Base-by-base conservation (phyloP, 2,329 filamentous ascomycete species). In the Phaeosphaeria sp. region DNA sequence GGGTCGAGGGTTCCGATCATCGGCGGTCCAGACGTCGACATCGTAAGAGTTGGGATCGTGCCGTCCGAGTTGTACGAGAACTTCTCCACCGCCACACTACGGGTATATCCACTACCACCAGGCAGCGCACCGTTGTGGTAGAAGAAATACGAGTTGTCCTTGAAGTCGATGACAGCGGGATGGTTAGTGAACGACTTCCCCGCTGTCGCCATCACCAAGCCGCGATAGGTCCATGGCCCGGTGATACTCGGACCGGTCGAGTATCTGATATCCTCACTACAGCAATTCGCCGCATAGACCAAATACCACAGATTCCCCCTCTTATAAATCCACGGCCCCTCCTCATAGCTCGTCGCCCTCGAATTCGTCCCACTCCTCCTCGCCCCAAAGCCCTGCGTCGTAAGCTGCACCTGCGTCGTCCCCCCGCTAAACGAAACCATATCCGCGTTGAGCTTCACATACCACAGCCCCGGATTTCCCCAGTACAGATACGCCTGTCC, bases 401-500 rank as follows among this genome's bases (percentile, higher is more conserved):
- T 61, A 33, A 64, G 56, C 22, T 43, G 20, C 20, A 64, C 61
- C 18, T 59, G 48, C 20, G 50, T 49, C 20, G 57, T 43, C 20
- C 59, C 17, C 33, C 63, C 60, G 36, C 53, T 55, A 46, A 59
- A 57, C 5, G 55, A 61, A 21, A 63, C 59, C 63, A 65, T 65
- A 39, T 65, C 60, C 15, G 42, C 13, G 50, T 63, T 63, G 20
- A 65, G 40, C 42, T 59, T 61, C 13, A 55, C 60, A 49, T 65
- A 61, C 47, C 53, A 61, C 17, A 65, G 55, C 24, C 55, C 46
- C 3, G 62, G 62, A 36, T 65, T 65, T 11, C 60, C 62, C 60
- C 59, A 65, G 55, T 60, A 65, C 4, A 65, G 45, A 24, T 65
- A 65, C 18, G 62, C 62, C 49, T 65, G 62, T 30, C 62, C 62